Percentiles rank a stretch among this genome's conserved stretches.
phyloP scores from a whole-genome alignment of 2,329 filamentous ascomycete genomes.

The Fusarium sp. region DNA sequence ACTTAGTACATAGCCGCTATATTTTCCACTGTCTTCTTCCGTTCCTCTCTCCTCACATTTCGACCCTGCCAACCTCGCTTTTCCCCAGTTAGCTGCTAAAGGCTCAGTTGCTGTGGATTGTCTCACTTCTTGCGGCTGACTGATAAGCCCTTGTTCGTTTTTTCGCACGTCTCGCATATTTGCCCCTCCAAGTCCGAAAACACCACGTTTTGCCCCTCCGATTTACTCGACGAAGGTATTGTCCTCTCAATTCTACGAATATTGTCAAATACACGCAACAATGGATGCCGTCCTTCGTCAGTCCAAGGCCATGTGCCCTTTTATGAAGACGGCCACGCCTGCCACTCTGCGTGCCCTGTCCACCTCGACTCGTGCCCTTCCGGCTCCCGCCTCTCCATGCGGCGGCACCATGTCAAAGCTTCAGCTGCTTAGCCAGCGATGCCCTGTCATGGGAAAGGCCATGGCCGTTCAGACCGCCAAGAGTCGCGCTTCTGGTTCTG shows the following conservation, averaged over 20 bases:
- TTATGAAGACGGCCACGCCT: conserved; percentile 92
- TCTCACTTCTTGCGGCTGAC: conserved; percentile 17
- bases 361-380: conserved; percentile 65
- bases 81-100: background rate
- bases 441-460: conserved; percentile 98
- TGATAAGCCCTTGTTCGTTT: conserved; percentile 22
- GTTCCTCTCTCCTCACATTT: background rate
- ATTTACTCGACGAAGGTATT: conserved; percentile 17
- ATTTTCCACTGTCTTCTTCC: conserved; percentile 6
- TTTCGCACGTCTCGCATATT: conserved; percentile 20
- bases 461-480: conserved; percentile 82
- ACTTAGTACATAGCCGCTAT: conserved; percentile 12
- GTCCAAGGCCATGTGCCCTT: conserved; percentile 96
- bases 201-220: conserved; percentile 23
- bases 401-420: conserved; percentile 97
- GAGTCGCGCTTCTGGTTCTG: conserved; percentile 57
- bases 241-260: conserved; percentile 2
- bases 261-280: conserved; percentile 33
- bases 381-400: conserved; percentile 65
- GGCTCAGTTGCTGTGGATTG: conserved; percentile 24
- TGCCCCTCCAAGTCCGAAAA: conserved; percentile 24
- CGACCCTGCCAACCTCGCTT: background rate
- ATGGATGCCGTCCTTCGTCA: conserved; percentile 97
- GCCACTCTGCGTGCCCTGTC: conserved; percentile 90
- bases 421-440: conserved; percentile 91